Conservation (phyloP, 2,329 filamentous ascomycete genomes). For the Ambrosiella beaveri region DNA sequence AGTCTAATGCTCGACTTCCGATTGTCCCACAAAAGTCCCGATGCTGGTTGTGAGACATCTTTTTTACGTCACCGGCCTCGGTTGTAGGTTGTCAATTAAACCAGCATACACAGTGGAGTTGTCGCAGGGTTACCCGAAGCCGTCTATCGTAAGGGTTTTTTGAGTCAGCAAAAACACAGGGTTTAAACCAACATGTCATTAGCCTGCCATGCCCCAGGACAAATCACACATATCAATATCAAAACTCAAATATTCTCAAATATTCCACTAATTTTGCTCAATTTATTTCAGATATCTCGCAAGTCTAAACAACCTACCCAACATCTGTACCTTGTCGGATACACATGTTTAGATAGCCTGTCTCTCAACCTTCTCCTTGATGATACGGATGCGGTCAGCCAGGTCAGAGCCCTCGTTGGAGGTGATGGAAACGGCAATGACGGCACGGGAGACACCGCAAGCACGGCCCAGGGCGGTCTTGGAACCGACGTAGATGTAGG, state of each 20-base stretch:
- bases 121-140: background rate
- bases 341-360: constrained; percentile 61
- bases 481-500: constrained; percentile 52
- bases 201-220: background rate
- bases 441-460: constrained; percentile 72
- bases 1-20: too few species aligned
- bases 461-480: constrained; percentile 79
- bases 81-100: background rate
- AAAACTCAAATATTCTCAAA: background rate
- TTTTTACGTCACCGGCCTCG: background rate
- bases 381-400: constrained; percentile 65
- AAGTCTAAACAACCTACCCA: background rate
- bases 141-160: too few species aligned
- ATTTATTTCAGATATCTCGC: background rate
- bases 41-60: background rate
- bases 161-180: background rate
- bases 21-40: too few species aligned
- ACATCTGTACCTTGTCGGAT: background rate
- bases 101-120: background rate
- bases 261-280: constrained; percentile 2
- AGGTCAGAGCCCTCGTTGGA: constrained; percentile 84
- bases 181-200: background rate
- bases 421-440: constrained; percentile 78
- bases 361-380: constrained; percentile 92
- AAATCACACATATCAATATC: background rate